Evolutionary conservation across 225 moss, liverwort and hornwort species (phyloP), one percentile per base, ranked within the genome.

Genomic region (Marchantia polymorpha): DNA sequence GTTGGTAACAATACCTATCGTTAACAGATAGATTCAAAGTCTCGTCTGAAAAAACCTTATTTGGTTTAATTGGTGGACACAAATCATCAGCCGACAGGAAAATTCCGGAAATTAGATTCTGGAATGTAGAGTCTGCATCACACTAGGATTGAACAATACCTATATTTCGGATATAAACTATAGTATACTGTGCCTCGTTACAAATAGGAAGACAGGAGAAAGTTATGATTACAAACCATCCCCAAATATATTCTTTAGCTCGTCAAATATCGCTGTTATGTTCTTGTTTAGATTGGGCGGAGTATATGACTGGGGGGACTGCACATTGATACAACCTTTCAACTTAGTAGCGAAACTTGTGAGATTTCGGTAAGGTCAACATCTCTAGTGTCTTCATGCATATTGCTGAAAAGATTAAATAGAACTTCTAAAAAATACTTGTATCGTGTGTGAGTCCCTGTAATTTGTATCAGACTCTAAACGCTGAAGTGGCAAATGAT

Each of bases 221-320:
- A 72, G 72, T 58, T 59, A 14, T 16, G 75, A n/a, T 74, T 46
- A 69, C 85, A 79, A 74, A 89, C 97, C 93, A 81, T 94, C 99
- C 74, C 87, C 91, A 82, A 91, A 99, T 7, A 99, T 87, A 67
- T 84, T 85, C 70, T 56, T 89, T 8, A 99, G 90, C 84, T 99
- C 93, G 47, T 83, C 81, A 75, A 99, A 99, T 53, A 92, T 91
- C 31, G 86, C 89, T 52, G 99, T 93, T 77, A 99, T 91, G 80
- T 95, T 91, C 74, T 78, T 79, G 78, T 99, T 99, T 81, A 90
- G 81, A 78, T 91, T 83, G 60, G 99, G 95, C 78, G 99, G 99
- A 73, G 85, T 70, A 74, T 95, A 95, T 69, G 74, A 81, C 60
- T 52, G 39, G 77, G 81, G 76, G 0, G 81, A 72, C 94, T 94